Evolutionary conservation across 306 rosid species (phyloP), one percentile per base, ranked within the genome.

Genomic region (Malus orientalis): DNA sequence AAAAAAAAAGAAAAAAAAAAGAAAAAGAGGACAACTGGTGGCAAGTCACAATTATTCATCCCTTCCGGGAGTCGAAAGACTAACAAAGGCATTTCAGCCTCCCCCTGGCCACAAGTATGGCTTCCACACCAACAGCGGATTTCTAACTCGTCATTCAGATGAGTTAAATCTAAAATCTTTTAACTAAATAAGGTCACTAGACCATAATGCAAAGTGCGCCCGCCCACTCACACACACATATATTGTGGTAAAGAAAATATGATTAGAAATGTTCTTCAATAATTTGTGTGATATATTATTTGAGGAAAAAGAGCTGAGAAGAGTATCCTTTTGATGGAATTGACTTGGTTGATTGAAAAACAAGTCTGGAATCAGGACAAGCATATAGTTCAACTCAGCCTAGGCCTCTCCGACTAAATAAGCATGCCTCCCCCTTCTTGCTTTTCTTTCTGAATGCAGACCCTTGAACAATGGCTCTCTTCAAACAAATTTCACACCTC

Each of bases 391-490:
- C 32, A 71, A 55, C 71, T 15, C 11, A n/a, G 38, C 76, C 44
- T 71, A 45, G 64, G 76, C 55, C 58, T 70, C 76, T 70, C 54
- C 72, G 23, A 16, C 53, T 44, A 33, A 53, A 54, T 25, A 51
- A 76, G 7, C 27, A 75, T 74, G 16, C 27, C 9, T 15, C 27
- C 67, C 54, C 33, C 77, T 69, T 63, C 66, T 27, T 38, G 15
- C 65, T 51, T 57, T 69, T 36, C 20, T 32, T 71, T 71, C 45
- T 38, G 54, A 76, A 73, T 33, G 33, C 33, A 76, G 32, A 42
- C 27, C 67, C 71, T 65, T 19, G 69, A 38, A 18, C 72, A 70
- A 88, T 88, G 86, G 79, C 86, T 32, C 42, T 78, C 80, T 74
- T 69, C 82, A 54, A 20, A 55, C 73, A 69, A 23, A 4, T 58